These are phyloP conservation scores for Xylariaceae sp. DNA, from an alignment of 2,329 filamentous ascomycete genomes.

Conservation along the genomic window DNA sequence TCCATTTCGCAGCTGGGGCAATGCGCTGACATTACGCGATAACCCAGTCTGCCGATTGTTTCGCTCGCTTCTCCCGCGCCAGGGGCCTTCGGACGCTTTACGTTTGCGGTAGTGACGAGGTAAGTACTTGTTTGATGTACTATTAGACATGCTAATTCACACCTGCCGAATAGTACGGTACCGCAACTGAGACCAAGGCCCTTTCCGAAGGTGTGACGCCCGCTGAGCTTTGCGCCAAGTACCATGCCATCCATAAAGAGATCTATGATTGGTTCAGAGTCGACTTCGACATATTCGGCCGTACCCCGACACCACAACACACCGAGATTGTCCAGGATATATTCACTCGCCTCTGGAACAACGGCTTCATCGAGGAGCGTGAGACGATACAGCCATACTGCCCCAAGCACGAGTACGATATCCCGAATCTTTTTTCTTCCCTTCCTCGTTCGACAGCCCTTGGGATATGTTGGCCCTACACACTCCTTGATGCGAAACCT, in stretches of 20 bases:
- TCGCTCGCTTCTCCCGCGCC: constrained; percentile 79
- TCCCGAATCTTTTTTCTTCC: background rate
- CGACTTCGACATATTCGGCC: constrained; percentile 91
- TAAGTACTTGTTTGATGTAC: background rate
- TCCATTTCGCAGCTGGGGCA: background rate
- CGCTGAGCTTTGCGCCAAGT: constrained; percentile 87
- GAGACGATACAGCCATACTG: constrained; percentile 92
- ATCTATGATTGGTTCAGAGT: constrained; percentile 98
- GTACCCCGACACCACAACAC: constrained; percentile 86
- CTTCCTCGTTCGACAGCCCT: no score
- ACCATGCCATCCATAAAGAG: constrained; percentile 86
- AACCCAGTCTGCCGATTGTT: constrained; percentile 73
- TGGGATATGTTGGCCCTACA: background rate
- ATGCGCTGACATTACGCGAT: background rate
- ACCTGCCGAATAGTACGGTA: constrained; percentile 71
- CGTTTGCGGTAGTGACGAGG: constrained; percentile 86
- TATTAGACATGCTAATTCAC: background rate
- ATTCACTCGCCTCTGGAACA: constrained; percentile 85
- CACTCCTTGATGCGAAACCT: background rate
- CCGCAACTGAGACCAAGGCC: constrained; percentile 94
- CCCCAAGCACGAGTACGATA: constrained; percentile 65
- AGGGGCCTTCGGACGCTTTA: constrained; percentile 81
- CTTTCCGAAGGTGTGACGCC: constrained; percentile 86
- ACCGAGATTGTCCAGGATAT: constrained; percentile 93
- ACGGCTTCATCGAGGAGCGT: constrained; percentile 86